Conservation (phyloP, 192 early-diverging fungal species). For the Coemansia sp. region DNA sequence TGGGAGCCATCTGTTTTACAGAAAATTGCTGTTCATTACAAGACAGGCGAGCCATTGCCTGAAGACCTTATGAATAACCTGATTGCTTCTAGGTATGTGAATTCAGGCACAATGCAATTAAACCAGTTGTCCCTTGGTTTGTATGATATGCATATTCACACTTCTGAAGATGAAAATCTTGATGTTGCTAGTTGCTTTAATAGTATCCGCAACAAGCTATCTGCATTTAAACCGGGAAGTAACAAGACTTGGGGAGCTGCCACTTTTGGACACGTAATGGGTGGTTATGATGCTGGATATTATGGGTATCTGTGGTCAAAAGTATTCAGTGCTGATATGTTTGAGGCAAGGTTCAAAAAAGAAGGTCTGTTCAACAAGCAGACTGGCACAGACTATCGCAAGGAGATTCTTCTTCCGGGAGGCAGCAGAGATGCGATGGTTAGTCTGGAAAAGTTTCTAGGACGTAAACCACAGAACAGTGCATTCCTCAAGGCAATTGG, state of each 20-base stretch:
- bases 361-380: constrained; percentile 56
- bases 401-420: constrained; percentile 64
- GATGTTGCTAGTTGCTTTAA: constrained; percentile 36
- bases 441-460: constrained; percentile 68
- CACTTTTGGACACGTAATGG: constrained; percentile 64
- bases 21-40: constrained; percentile 61
- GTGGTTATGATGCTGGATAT: constrained; percentile 69
- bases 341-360: constrained; percentile 62
- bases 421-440: constrained; percentile 67
- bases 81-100: constrained; percentile 63
- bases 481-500: constrained; percentile 60
- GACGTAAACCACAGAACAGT: constrained; percentile 67
- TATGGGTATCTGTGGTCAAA: constrained; percentile 76
- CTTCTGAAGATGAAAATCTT: constrained; percentile 32
- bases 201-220: constrained; percentile 25
- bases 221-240: constrained; percentile 19
- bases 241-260: constrained; percentile 41
- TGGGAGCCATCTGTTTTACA: constrained; percentile 58
- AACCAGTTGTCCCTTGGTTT: constrained; percentile 69
- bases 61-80: constrained; percentile 62
- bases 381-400: constrained; percentile 8
- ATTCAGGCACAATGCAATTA: constrained; percentile 62
- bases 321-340: constrained; percentile 80
- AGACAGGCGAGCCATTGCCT: constrained; percentile 64
- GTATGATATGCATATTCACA: constrained; percentile 73